phyloP scores from a whole-genome alignment of 352 stramenopile species.

The Phytophthora capsici region DNA sequence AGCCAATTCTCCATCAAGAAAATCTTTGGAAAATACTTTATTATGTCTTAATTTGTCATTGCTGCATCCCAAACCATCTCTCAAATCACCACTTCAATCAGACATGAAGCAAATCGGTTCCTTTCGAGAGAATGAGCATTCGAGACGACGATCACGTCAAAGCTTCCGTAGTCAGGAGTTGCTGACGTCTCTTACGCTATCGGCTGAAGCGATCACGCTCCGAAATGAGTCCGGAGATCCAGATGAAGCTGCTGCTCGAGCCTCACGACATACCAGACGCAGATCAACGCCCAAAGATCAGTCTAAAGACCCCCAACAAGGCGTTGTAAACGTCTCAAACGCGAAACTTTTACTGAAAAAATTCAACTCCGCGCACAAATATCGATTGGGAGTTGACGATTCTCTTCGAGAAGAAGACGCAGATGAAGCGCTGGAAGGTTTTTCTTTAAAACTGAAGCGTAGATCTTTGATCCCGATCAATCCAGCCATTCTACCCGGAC shows the following conservation, averaged over 20 bases:
- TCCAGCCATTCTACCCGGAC: slow-evolving; percentile 6
- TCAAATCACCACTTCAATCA: not conserved
- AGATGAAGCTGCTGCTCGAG: slow-evolving; percentile 26
- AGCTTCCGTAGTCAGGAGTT: slow-evolving; percentile 44
- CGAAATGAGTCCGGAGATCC: slow-evolving; percentile 18
- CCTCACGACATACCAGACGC: slow-evolving; percentile 9
- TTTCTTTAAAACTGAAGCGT: slow-evolving; percentile 4
- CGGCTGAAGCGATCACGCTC: slow-evolving; percentile 41
- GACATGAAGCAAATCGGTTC: slow-evolving; percentile 20
- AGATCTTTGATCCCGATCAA: slow-evolving; percentile 20
- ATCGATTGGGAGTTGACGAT: slow-evolving; percentile 14
- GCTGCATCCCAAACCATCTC: slow-evolving; percentile 15
- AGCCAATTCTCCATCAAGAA: slow-evolving; percentile 14
- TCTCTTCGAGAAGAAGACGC: slow-evolving; percentile 15
- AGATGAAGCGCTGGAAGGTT: not conserved
- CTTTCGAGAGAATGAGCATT: slow-evolving; percentile 11
- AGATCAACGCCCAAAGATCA: not conserved
- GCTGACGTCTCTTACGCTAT: slow-evolving; percentile 37
- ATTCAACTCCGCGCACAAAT: slow-evolving; percentile 26
- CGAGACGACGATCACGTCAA: slow-evolving; percentile 15
- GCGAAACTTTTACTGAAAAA: slow-evolving; percentile 45
- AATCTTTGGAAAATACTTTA: slow-evolving; percentile 2
- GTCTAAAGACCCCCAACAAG: not conserved
- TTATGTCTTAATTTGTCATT: slow-evolving; percentile 19
- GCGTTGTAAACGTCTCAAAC: slow-evolving; percentile 23